Evolutionary conservation across 192 early-diverging fungal genomes (phyloP).

Genomic region (Radiomyces spectabilis): DNA sequence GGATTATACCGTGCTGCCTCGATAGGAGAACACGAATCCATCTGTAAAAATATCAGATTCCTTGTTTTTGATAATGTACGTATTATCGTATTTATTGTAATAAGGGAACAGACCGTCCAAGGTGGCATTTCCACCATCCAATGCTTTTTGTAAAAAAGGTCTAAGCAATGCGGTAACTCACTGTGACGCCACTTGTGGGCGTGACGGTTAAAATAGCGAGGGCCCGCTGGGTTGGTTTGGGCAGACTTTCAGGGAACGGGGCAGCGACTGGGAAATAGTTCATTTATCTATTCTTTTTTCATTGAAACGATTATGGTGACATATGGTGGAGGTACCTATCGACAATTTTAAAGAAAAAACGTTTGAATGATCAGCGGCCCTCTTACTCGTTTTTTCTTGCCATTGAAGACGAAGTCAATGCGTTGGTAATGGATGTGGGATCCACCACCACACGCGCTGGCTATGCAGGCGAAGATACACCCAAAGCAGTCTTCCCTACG

Average conservation of each 20-base stretch:
- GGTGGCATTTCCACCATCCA: too few relatives aligned
- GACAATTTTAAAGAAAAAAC: background rate
- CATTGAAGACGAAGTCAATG: conserved; percentile 80
- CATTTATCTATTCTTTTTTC: background rate
- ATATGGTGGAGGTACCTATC: conserved; percentile 28
- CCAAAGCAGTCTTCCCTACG: conserved; percentile 81
- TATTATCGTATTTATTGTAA: too few relatives aligned
- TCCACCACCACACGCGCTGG: conserved; percentile 83
- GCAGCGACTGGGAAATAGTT: too few relatives aligned
- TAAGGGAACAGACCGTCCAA: too few relatives aligned
- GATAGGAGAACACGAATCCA: too few relatives aligned
- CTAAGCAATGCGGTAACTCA: too few relatives aligned
- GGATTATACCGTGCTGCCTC: too few relatives aligned
- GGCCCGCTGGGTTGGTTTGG: too few relatives aligned
- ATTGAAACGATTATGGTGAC: conserved; percentile 18
- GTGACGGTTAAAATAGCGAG: too few relatives aligned
- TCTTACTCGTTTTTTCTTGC: background rate
- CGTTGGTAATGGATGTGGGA: conserved; percentile 90
- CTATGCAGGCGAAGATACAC: conserved; percentile 96
- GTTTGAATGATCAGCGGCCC: background rate
- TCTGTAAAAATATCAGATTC: too few relatives aligned
- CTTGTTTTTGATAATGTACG: too few relatives aligned
- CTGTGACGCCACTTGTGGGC: too few relatives aligned
- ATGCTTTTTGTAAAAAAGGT: background rate
- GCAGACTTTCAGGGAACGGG: background rate